Conservation (phyloP, 768 basidiomycete genomes). For the Kockovaella imperatae region DNA sequence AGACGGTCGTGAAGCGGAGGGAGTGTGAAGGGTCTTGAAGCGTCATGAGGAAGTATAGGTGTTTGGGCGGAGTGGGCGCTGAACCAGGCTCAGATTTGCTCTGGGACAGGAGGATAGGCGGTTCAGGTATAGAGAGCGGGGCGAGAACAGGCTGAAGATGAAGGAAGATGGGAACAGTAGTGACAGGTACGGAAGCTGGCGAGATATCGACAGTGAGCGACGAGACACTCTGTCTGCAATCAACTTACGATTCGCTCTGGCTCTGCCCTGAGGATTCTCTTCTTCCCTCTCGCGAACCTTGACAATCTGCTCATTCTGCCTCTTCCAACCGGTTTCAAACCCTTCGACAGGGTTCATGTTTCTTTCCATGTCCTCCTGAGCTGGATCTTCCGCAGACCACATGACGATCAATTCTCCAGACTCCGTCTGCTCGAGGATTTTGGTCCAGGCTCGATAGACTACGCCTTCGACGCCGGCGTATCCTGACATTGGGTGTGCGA, state of each 20-base stretch:
- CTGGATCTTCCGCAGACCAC: conserved; percentile 23
- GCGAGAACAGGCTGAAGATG: conserved; percentile 82
- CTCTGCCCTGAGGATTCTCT: conserved; percentile 30
- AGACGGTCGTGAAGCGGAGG: conserved; percentile 65
- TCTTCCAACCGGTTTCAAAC: conserved; percentile 72
- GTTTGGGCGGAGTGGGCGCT: conserved; percentile 37
- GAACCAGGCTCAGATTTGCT: conserved; percentile 27
- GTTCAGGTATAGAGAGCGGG: conserved; percentile 49
- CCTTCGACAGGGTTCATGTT: conserved; percentile 78
- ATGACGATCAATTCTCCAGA: conserved; percentile 35
- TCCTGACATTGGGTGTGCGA: conserved; percentile 93
- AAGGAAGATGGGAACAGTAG: conserved; percentile 83
- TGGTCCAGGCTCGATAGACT: conserved; percentile 64
- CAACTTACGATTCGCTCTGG: conserved; percentile 20
- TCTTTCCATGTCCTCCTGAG: conserved; percentile 47
- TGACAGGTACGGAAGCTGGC: conserved; percentile 47
- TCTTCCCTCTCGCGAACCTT: conserved; percentile 27
- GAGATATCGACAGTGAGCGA: conserved; percentile 1
- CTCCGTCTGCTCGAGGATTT: conserved; percentile 46
- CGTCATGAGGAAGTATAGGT: conserved; percentile 64
- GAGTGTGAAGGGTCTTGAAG: conserved; percentile 72
- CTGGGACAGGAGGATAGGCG: conserved; percentile 19
- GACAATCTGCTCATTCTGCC: conserved; percentile 59
- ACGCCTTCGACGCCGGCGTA: conserved; percentile 91
- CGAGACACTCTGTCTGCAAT: background rate